Conservation (phyloP, 441 rosid genomes). For the Bruguiera hainesii region DNA sequence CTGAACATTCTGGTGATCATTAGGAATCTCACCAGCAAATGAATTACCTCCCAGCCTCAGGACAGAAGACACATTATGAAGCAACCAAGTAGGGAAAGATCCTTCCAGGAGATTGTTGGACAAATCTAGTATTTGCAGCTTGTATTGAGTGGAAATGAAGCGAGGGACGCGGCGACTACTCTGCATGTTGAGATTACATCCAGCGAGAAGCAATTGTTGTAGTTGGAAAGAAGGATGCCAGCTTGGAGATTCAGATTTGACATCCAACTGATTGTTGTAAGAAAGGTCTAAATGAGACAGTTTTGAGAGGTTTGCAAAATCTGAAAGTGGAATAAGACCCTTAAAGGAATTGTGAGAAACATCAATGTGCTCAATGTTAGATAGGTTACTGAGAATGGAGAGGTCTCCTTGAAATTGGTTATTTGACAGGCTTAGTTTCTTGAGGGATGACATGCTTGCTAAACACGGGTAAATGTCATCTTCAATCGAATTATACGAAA, state of each 20-base stretch:
- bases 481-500: not conserved
- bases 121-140: constrained; percentile 4
- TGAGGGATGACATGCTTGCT: constrained; percentile 11
- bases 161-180: not conserved
- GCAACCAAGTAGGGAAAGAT: constrained; percentile 16
- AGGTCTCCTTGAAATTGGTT: constrained; percentile 13
- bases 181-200: constrained; percentile 6
- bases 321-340: constrained; percentile 19
- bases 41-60: constrained; percentile 10
- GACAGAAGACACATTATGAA: constrained; percentile 8
- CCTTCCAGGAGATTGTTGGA: constrained; percentile 14
- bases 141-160: constrained; percentile 6
- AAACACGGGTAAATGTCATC: constrained; percentile 11
- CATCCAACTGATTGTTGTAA: constrained; percentile 5
- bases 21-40: constrained; percentile 5
- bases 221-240: constrained; percentile 17
- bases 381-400: constrained; percentile 4
- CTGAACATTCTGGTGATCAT: not conserved
- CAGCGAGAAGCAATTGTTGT: constrained; percentile 2
- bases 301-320: constrained; percentile 14
- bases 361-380: constrained; percentile 3
- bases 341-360: constrained; percentile 14
- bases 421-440: not conserved
- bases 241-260: constrained; percentile 10
- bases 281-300: constrained; percentile 10